Percentiles rank a stretch among this genome's conserved stretches.
Evolutionary conservation across 2,329 filamentous ascomycete genomes (phyloP).

Genomic region (Colletotrichum limetticola): DNA sequence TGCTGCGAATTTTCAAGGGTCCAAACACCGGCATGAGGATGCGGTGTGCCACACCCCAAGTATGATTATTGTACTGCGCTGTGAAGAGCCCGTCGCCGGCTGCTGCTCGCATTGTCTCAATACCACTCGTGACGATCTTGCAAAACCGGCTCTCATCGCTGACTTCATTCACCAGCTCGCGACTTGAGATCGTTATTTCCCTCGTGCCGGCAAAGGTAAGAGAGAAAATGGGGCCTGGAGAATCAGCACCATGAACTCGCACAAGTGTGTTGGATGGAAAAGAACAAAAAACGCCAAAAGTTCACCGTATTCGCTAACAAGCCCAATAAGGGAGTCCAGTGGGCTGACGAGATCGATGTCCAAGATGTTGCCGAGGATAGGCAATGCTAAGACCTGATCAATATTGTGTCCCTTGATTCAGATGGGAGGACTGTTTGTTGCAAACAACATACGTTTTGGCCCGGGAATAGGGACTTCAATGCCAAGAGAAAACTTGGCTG

Average conservation of each 20-base stretch:
- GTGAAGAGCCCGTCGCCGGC: slow-evolving; percentile 6
- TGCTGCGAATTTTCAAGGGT: slow-evolving; percentile 71
- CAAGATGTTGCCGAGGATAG: slow-evolving; percentile 4
- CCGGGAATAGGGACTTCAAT: too few relatives aligned
- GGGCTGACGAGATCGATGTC: slow-evolving; percentile 8
- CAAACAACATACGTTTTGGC: too few relatives aligned
- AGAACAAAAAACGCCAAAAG: too few relatives aligned
- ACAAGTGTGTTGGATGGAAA: too few relatives aligned
- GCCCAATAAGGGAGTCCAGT: slow-evolving; percentile 5
- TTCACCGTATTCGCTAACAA: neutral
- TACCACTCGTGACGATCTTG: neutral
- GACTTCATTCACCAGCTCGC: neutral
- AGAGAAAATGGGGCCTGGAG: too few relatives aligned
- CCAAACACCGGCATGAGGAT: slow-evolving; percentile 76
- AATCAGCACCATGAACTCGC: too few relatives aligned
- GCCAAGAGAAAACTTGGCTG: too few relatives aligned
- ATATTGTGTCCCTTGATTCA: too few relatives aligned
- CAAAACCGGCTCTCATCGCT: neutral
- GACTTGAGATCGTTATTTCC: neutral
- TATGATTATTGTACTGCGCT: neutral
- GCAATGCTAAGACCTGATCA: neutral
- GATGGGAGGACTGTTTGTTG: too few relatives aligned
- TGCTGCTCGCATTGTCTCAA: neutral
- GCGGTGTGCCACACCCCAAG: slow-evolving; percentile 65
- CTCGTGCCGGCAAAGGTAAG: neutral